Evolutionary conservation across 2,329 filamentous ascomycete genomes (phyloP).

Genomic region (Penicillium sp.): DNA sequence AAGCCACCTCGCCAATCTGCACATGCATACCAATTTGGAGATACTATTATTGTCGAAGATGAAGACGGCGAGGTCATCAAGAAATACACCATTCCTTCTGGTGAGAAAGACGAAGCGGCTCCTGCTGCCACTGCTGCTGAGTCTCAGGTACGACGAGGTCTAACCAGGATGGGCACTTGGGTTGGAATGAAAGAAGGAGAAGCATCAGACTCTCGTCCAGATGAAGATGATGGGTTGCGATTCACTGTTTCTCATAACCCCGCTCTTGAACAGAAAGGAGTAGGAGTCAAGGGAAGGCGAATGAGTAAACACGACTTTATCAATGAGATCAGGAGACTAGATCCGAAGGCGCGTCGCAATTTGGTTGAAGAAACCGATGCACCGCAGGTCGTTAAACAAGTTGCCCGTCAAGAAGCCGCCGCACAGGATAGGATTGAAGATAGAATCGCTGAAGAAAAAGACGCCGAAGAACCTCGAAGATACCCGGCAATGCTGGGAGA

Average conservation of each 20-base stretch:
- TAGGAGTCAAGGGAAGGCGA: conserved; percentile 49
- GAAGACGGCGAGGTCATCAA: conserved; percentile 66
- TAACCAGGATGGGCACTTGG: conserved; percentile 60
- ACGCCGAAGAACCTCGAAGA: conserved; percentile 16
- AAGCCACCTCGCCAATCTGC: conserved; percentile 50
- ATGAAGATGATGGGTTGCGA: conserved; percentile 52
- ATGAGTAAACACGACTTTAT: conserved; percentile 66
- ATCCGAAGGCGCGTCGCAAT: conserved; percentile 54
- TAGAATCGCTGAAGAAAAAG: conserved; percentile 19
- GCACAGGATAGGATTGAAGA: conserved; percentile 19
- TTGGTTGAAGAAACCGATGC: conserved; percentile 41
- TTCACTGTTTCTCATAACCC: conserved; percentile 55
- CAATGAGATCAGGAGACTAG: conserved; percentile 57
- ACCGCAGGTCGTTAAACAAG: conserved; percentile 36
- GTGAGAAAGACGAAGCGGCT: conserved; percentile 28
- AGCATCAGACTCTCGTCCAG: conserved; percentile 23
- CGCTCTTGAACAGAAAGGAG: conserved; percentile 31
- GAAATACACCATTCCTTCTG: conserved; percentile 60
- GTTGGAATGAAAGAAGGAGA: conserved; percentile 41
- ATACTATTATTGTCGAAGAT: conserved; percentile 68
- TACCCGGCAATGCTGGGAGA: conserved; percentile 10
- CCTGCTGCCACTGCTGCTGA: conserved; percentile 26
- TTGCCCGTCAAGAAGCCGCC: conserved; percentile 28
- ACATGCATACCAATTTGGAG: conserved; percentile 64
- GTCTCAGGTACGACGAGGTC: conserved; percentile 46